Percentiles rank a stretch among this genome's conserved stretches.
These are phyloP conservation scores for Hypoxylon crocopeplum DNA, from an alignment of 495 filamentous ascomycete genomes.

Conservation along the genomic window DNA sequence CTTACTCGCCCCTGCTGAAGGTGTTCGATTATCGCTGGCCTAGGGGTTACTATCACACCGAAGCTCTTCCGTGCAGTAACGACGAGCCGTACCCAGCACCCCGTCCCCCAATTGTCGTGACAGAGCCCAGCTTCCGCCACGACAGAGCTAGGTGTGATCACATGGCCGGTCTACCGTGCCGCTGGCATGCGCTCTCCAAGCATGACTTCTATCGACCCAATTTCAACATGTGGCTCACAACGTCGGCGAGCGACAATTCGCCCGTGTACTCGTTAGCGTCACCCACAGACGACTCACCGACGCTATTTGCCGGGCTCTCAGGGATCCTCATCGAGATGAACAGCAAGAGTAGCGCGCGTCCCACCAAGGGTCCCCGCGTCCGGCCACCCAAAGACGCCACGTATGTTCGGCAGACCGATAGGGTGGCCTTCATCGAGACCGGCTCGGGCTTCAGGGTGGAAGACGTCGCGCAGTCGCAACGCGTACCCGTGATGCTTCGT, in stretches of 20 bases:
- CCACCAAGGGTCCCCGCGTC: neutral
- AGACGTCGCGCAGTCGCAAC: conserved; percentile 6
- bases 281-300: conserved; percentile 48
- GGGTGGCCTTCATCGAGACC: conserved; percentile 20
- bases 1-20: conserved; percentile 45
- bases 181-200: conserved; percentile 51
- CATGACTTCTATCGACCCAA: conserved; percentile 53
- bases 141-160: conserved; percentile 39
- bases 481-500: conserved; percentile 12
- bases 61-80: conserved; percentile 46
- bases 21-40: conserved; percentile 58
- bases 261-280: conserved; percentile 51
- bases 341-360: conserved; percentile 20
- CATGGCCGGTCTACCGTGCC: conserved; percentile 36
- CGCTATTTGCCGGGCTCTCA: conserved; percentile 50
- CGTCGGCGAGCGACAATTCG: conserved; percentile 20
- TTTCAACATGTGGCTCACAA: conserved; percentile 45
- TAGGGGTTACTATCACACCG: conserved; percentile 51
- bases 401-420: neutral
- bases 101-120: conserved; percentile 24
- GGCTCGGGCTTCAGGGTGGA: conserved; percentile 8
- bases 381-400: neutral
- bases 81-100: conserved; percentile 45
- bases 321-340: conserved; percentile 48
- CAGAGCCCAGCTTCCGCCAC: conserved; percentile 19